Conservation (phyloP, 2,329 filamentous ascomycete genomes). For the Helminthosporium solani region DNA sequence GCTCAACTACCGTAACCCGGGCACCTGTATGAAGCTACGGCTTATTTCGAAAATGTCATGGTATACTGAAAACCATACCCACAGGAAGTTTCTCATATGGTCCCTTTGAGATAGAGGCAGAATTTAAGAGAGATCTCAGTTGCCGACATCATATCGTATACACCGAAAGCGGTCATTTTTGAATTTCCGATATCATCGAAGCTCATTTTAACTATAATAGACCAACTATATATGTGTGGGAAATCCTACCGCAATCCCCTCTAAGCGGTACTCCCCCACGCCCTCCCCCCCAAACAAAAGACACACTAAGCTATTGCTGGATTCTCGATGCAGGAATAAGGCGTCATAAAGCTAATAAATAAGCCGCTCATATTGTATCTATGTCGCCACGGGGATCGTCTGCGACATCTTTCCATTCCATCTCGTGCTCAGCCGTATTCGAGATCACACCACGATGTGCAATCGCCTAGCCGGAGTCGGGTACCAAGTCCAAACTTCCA, state of each 20-base stretch:
- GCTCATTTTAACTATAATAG: no score
- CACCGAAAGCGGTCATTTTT: background rate
- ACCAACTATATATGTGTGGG: no score
- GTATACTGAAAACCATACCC: constrained; percentile 1
- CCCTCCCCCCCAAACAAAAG: no score
- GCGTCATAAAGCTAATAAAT: no score
- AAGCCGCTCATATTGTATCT: no score
- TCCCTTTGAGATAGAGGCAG: no score
- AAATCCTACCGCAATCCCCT: no score
- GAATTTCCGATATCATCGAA: constrained; percentile 1
- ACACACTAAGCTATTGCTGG: no score
- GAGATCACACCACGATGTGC: constrained; percentile 14
- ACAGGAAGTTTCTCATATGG: background rate
- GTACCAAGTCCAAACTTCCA: constrained; percentile 18
- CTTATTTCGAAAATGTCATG: constrained; percentile 7
- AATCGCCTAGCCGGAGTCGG: constrained; percentile 21
- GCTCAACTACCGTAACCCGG: constrained; percentile 20
- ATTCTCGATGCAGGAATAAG: no score
- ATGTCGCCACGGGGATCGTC: no score
- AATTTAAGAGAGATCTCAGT: background rate
- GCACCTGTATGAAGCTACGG: constrained; percentile 2
- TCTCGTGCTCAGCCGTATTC: background rate
- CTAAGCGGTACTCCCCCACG: no score
- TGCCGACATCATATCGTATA: constrained; percentile 3
- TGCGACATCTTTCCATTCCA: constrained; percentile 12